Evolutionary conservation across 331 rosid genomes (phyloP), one percentile per base, ranked within the genome.

Genomic region (Erythrophleum ivorense): DNA sequence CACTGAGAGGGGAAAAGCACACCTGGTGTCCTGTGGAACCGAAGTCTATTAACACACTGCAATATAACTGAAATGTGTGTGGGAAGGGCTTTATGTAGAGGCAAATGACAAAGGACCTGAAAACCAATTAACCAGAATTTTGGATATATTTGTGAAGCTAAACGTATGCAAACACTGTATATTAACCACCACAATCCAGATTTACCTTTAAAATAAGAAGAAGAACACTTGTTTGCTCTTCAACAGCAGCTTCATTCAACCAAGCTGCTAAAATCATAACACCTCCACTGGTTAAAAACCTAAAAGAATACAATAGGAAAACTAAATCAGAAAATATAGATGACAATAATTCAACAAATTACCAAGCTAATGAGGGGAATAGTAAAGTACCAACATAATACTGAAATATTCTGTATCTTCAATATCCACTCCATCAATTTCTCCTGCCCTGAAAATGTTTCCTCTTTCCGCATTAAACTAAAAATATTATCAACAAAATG

Each of bases 91-190:
- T 90, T 94, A 75, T 88, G 94, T 19, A 96, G 79, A 86, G 99
- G 99, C 89, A 94, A 86, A 88, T 96, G 99, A 76, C 97, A 94
- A 53, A 96, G 93, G 80, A 96, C 99, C 99, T 96, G 90, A 81
- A 82, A 83, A 78, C 46, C 68, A 76, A 14, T 82, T 79, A 59
- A 78, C 85, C 86, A 78, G 63, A 66, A 36, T 64, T 72, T 73
- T 49, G 3, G n/a, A 70, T 68, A 62, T 60, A 45, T 34, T 74
- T 52, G 57, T 34, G n/a, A 71, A 34, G 19, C 36, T n/a, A 36
- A 64, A 49, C 15, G 74, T 7, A 73, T 2, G 19, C 52, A 63
- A 5, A 82, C 24, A 41, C 16, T 34, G 57, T 1, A 76, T 63
- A 73, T 63, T 71, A 82, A 77, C 59, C 49, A 69, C 57, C 40